These are phyloP conservation scores for Xylaria cubensis DNA, from an alignment of 495 filamentous ascomycete genomes.

Conservation along the genomic window DNA sequence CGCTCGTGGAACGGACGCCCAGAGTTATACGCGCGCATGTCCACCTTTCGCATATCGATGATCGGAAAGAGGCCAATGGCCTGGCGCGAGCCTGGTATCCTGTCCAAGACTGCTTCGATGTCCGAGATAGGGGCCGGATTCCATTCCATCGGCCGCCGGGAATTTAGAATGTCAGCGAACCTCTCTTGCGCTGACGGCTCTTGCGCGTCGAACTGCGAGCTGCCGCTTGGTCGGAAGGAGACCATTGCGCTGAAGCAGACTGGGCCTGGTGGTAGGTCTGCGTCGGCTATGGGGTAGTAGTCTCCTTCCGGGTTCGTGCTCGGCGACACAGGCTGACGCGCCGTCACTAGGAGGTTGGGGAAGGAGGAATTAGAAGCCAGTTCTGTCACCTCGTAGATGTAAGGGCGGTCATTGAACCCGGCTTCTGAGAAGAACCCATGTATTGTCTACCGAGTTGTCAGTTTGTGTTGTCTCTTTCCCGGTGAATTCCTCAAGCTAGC, in stretches of 20 bases:
- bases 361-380: slow-evolving; percentile 64
- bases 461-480: not conserved
- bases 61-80: slow-evolving; percentile 59
- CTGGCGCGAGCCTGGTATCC: slow-evolving; percentile 36
- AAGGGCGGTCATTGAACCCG: slow-evolving; percentile 61
- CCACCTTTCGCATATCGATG: slow-evolving; percentile 67
- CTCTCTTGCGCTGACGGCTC: slow-evolving; percentile 46
- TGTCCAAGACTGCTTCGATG: slow-evolving; percentile 38
- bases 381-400: slow-evolving; percentile 62
- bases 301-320: slow-evolving; percentile 40
- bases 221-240: slow-evolving; percentile 58
- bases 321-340: slow-evolving; percentile 51
- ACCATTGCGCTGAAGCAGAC: slow-evolving; percentile 66
- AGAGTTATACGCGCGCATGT: slow-evolving; percentile 64
- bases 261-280: slow-evolving; percentile 45
- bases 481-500: not conserved
- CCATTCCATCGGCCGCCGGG: slow-evolving; percentile 45
- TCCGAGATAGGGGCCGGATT: slow-evolving; percentile 51
- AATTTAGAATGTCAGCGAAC: slow-evolving; percentile 44
- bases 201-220: slow-evolving; percentile 40
- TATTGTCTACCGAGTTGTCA: slow-evolving; percentile 57
- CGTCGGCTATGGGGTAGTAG: slow-evolving; percentile 46
- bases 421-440: slow-evolving; percentile 70
- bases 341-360: slow-evolving; percentile 66
- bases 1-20: slow-evolving; percentile 58